These are phyloP conservation scores for Tothia fuscella DNA, from an alignment of 2,329 filamentous ascomycete genomes.

Conservation along the genomic window DNA sequence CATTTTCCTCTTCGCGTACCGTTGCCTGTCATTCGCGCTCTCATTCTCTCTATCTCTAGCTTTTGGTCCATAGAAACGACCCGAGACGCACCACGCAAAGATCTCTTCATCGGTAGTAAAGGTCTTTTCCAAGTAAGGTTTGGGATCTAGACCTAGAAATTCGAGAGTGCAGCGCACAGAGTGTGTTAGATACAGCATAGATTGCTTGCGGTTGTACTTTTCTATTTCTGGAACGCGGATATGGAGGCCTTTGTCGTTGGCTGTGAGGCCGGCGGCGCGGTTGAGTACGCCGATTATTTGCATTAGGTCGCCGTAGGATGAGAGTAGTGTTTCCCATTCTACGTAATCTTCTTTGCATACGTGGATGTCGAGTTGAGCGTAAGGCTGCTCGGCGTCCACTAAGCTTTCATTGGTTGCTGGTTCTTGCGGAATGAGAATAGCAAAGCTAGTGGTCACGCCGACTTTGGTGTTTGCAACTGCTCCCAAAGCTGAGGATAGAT, in stretches of 20 bases:
- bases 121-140: slow-evolving; percentile 36
- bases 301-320: slow-evolving; percentile 61
- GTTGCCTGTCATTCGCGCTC: slow-evolving; percentile 43
- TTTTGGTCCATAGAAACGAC: slow-evolving; percentile 37
- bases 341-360: slow-evolving; percentile 31
- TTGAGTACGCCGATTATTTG: slow-evolving; percentile 53
- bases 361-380: slow-evolving; percentile 59
- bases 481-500: slow-evolving; percentile 31
- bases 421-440: slow-evolving; percentile 31
- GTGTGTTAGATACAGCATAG: slow-evolving; percentile 46
- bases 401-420: slow-evolving; percentile 12
- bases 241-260: slow-evolving; percentile 51
- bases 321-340: slow-evolving; percentile 56
- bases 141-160: slow-evolving; percentile 50
- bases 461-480: slow-evolving; percentile 25
- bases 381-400: slow-evolving; percentile 19
- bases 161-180: slow-evolving; percentile 44
- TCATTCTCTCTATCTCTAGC: slow-evolving; percentile 19
- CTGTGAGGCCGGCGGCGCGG: slow-evolving; percentile 52
- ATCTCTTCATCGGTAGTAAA: slow-evolving; percentile 46
- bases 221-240: slow-evolving; percentile 61
- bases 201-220: slow-evolving; percentile 30
- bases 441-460: slow-evolving; percentile 29
- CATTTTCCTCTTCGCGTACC: slow-evolving; percentile 42
- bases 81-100: slow-evolving; percentile 48